Evolutionary conservation across 2,329 filamentous ascomycete species (phyloP).

Genomic region (Xylaria digitata): DNA sequence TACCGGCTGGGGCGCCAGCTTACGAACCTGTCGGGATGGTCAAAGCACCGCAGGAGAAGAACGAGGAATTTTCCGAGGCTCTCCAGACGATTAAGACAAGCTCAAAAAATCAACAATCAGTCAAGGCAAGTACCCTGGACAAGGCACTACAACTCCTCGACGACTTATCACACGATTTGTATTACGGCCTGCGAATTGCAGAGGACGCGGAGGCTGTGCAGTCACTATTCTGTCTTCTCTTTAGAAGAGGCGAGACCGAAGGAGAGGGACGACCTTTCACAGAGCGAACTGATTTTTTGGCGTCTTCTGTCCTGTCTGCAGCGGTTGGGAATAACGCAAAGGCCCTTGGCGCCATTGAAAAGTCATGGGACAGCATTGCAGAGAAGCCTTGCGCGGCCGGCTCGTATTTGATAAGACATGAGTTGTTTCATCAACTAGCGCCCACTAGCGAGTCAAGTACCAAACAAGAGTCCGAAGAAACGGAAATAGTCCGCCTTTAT

Average conservation of each 20-base stretch:
- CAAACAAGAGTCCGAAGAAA: conserved; percentile 39
- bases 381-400: conserved; percentile 51
- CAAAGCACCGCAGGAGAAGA: conserved; percentile 60
- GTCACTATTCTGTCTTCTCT: conserved; percentile 68
- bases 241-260: conserved; percentile 44
- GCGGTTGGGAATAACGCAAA: conserved; percentile 74
- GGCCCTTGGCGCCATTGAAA: conserved; percentile 64
- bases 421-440: conserved; percentile 58
- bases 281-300: conserved; percentile 58
- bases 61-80: conserved; percentile 58
- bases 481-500: conserved; percentile 44
- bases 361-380: conserved; percentile 59
- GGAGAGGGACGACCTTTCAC: conserved; percentile 40
- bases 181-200: conserved; percentile 73
- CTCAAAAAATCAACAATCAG: conserved; percentile 42
- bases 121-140: conserved; percentile 53
- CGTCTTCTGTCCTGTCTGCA: conserved; percentile 67
- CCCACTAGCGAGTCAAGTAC: conserved; percentile 36
- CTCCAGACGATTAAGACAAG: conserved; percentile 63
- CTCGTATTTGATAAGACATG: conserved; percentile 49
- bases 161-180: conserved; percentile 75
- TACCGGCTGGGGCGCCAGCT: conserved; percentile 63
- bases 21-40: conserved; percentile 69
- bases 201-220: conserved; percentile 65
- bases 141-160: conserved; percentile 67